These are phyloP conservation scores for Cairneyella variabilis DNA, from an alignment of 495 filamentous ascomycete species.

Conservation along the genomic window DNA sequence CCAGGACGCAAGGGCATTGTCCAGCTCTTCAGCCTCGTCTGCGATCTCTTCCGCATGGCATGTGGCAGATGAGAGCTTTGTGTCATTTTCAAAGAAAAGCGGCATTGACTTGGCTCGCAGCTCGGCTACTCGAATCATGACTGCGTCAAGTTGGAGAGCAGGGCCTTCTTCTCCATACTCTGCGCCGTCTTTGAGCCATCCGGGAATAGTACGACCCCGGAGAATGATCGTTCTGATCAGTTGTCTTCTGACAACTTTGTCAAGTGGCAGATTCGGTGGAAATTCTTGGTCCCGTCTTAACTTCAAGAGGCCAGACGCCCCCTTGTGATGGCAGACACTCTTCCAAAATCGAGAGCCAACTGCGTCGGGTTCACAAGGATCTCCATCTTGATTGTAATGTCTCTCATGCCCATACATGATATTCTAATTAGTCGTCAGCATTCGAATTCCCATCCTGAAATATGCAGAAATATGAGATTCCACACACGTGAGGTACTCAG, in stretches of 20 bases:
- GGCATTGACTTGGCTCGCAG: constrained; percentile 16
- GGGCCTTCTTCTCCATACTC: constrained; percentile 22
- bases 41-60: constrained; percentile 10
- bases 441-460: neutral
- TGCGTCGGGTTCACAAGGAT: constrained; percentile 9
- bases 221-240: constrained; percentile 20
- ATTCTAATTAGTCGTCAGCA: constrained; percentile 8
- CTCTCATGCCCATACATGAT: constrained; percentile 14
- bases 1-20: constrained; percentile 19
- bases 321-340: constrained; percentile 24
- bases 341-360: constrained; percentile 24
- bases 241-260: constrained; percentile 24
- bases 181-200: constrained; percentile 24
- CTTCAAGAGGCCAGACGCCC: constrained; percentile 25
- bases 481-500: no score
- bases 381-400: neutral
- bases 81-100: constrained; percentile 1
- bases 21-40: constrained; percentile 17
- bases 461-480: no score
- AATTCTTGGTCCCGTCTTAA: constrained; percentile 22
- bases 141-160: constrained; percentile 14
- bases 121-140: constrained; percentile 24
- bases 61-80: neutral
- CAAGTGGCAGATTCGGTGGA: constrained; percentile 23
- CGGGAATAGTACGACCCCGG: constrained; percentile 4